Evolutionary conservation across 495 filamentous ascomycete genomes (phyloP).

Genomic region (Aspergillus indologenus): DNA sequence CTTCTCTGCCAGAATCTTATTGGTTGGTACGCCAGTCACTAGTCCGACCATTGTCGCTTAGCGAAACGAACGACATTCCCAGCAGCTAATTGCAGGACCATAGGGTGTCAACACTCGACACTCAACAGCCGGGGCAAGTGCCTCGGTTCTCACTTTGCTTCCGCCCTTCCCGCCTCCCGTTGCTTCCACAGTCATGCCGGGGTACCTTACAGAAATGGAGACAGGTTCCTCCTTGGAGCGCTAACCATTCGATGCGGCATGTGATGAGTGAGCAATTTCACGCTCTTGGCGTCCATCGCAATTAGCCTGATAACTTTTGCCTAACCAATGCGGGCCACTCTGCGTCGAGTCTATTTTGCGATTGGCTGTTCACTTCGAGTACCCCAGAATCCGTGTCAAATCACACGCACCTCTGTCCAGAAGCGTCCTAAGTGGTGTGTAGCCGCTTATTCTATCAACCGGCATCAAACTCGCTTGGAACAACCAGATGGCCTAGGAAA

Average conservation of each 20-base stretch:
- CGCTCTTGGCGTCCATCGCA: not conserved
- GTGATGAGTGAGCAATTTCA: slow-evolving; percentile 2
- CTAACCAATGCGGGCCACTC: not conserved
- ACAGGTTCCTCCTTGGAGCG: not conserved
- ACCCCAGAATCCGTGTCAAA: not conserved
- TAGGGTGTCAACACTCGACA: not conserved
- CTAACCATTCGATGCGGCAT: slow-evolving; percentile 1
- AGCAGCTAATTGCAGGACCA: not conserved
- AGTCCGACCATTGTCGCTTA: not conserved
- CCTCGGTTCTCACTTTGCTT: not conserved
- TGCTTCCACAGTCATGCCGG: not conserved
- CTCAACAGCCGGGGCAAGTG: not conserved
- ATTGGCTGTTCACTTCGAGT: not conserved
- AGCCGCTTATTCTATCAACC: not conserved
- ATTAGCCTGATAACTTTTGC: slow-evolving; percentile 1
- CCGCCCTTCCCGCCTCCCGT: not conserved
- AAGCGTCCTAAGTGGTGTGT: not conserved
- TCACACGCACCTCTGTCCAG: not conserved
- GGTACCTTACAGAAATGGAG: not conserved
- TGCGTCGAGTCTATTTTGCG: not conserved
- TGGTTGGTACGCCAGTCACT: not conserved
- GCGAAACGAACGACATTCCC: not conserved
- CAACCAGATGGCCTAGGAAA: not conserved
- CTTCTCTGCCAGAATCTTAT: not conserved
- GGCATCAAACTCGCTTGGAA: not conserved